A percentile compares a stretch with the other conserved stretches of the same genome.
phyloP scores from a whole-genome alignment of 2,329 filamentous ascomycete species.

The Fusarium torulosum region DNA sequence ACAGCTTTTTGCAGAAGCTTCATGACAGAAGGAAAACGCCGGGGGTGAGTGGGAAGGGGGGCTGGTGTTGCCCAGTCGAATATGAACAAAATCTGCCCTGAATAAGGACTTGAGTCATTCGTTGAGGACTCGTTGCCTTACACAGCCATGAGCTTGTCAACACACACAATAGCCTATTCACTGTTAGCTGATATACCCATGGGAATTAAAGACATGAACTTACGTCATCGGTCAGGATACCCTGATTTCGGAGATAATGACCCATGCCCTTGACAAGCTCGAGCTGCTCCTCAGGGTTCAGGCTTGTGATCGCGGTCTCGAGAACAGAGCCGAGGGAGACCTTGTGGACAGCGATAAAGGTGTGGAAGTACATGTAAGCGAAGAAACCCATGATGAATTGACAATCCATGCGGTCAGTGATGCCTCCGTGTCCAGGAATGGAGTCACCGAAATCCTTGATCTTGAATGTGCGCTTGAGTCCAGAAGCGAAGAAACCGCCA shows the following conservation, averaged over 20 bases:
- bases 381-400: constrained; percentile 99
- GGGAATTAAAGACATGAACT: constrained; percentile 20
- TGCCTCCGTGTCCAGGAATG: constrained; percentile 96
- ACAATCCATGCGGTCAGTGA: constrained; percentile 99
- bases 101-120: constrained; percentile 9
- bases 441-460: constrained; percentile 99
- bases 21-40: constrained; percentile 38
- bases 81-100: constrained; percentile 33
- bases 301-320: constrained; percentile 90
- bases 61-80: constrained; percentile 21
- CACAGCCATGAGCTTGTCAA: constrained; percentile 44
- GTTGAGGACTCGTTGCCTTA: constrained; percentile 39
- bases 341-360: constrained; percentile 92
- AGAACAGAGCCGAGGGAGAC: constrained; percentile 87
- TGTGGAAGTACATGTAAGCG: constrained; percentile 98
- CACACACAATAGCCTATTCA: constrained; percentile 45
- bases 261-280: constrained; percentile 78
- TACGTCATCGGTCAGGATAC: constrained; percentile 55
- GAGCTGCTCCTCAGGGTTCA: constrained; percentile 88
- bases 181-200: constrained; percentile 11
- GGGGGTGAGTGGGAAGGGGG: constrained; percentile 26
- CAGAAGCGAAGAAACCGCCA: constrained; percentile 97
- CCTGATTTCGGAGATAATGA: constrained; percentile 75
- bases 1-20: constrained; percentile 12
- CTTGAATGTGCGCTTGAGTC: constrained; percentile 98